Evolutionary conservation across 1,284 basidiomycete species (phyloP).

Genomic region (Xerocomus nothofagi): DNA sequence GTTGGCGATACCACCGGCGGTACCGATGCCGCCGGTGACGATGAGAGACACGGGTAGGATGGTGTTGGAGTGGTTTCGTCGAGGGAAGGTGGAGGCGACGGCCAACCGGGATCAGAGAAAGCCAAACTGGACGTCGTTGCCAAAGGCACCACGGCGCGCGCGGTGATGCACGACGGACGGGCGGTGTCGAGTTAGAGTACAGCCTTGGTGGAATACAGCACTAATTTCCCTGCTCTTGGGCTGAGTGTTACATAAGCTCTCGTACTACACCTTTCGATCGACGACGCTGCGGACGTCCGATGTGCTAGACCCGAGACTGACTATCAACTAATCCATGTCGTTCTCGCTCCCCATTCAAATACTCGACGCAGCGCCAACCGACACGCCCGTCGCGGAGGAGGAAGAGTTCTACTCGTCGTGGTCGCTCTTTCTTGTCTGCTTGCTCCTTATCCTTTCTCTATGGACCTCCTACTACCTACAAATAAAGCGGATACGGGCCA

Average conservation of each 20-base stretch:
- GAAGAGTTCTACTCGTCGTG: constrained; percentile 93
- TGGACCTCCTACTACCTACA: constrained; percentile 98
- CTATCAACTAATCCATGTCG: constrained; percentile 23
- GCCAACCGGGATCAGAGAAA: constrained; percentile 17
- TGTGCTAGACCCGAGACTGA: constrained; percentile 11
- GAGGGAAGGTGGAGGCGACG: constrained; percentile 1
- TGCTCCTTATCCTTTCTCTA: constrained; percentile 91
- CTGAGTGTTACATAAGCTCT: constrained; percentile 21
- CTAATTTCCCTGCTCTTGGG: not conserved
- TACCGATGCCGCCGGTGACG: constrained; percentile 22
- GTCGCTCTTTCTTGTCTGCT: constrained; percentile 93
- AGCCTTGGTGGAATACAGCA: constrained; percentile 1
- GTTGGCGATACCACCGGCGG: constrained; percentile 21
- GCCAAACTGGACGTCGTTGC: constrained; percentile 29
- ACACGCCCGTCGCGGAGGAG: constrained; percentile 56
- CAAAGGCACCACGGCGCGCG: constrained; percentile 22
- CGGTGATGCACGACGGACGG: not conserved
- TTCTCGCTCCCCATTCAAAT: constrained; percentile 27
- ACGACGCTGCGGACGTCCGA: constrained; percentile 3
- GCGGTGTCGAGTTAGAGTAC: constrained; percentile 7
- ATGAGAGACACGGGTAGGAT: constrained; percentile 30
- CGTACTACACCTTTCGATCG: not conserved
- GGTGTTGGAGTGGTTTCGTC: constrained; percentile 26
- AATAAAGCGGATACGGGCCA: constrained; percentile 91
- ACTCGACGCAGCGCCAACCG: constrained; percentile 22